Base-by-base conservation (phyloP, 331 rosid genomes). In the Cydonia oblonga region DNA sequence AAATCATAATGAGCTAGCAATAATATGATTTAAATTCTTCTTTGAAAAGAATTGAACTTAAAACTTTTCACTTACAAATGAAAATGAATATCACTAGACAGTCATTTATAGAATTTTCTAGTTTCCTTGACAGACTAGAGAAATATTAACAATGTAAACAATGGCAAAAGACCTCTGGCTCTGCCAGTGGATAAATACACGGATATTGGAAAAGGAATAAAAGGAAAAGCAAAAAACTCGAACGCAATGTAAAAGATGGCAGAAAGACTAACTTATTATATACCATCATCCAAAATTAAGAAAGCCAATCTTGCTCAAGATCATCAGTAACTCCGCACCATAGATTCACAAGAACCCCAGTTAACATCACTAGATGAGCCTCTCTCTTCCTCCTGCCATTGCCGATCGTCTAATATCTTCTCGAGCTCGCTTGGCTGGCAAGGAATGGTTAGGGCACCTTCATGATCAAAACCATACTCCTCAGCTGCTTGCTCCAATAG, bases 391-490 rank as follows among this genome's bases (percentile, higher is more conserved):
- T 73, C 44, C 26, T 35, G 72, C 81, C 87, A 82, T 69, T 81
- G 80, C 26, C 80, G 77, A 0, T 76, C 65, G 20, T 75, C 78
- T 71, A 88, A 42, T 23, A 93, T 86, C 72, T 74, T 81, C 81
- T 91, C 88, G 32, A 91, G 90, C 77, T 84, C 87, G 70, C 76
- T 40, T 49, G 96, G 89, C 22, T 54, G 86, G 73, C 98, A 93
- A 20, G 91, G 96, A 58, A 89, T 57, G 5, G 88, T 59, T 15
- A 91, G 64, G 12, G 96, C 92, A 29, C 96, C 97, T 15, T 86
- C 87, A 14, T 82, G 92, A 62, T 80, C 91, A 73, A 89, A 93
- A 1, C 97, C 96, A 28, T 86, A 93, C 78, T 93, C 97, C 74
- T 93, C 89, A 1, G 85, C 92, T 28, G 97, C 89, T 52, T 78